phyloP scores from a whole-genome alignment of 306 rosid genomes.

The Quercus variabilis region DNA sequence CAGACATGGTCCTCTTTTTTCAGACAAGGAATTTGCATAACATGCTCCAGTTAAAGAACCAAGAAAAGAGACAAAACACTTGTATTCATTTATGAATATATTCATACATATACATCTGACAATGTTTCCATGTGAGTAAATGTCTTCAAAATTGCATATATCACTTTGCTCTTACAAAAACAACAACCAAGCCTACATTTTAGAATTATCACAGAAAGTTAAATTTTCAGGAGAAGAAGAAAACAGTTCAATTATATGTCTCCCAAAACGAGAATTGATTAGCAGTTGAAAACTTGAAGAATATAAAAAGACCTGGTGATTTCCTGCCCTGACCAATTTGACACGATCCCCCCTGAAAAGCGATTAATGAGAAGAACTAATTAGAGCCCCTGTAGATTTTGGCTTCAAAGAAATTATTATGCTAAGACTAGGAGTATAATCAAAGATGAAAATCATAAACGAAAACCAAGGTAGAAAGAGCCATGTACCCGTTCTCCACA shows the following conservation, averaged over 20 bases:
- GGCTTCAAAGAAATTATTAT: conserved; percentile 8
- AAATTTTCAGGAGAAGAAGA: not conserved
- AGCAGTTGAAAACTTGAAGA: not conserved
- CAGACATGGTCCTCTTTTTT: not conserved
- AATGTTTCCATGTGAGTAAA: not conserved
- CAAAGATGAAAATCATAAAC: not conserved
- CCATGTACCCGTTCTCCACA: conserved; percentile 77
- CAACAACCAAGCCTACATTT: not conserved
- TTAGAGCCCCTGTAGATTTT: conserved; percentile 16
- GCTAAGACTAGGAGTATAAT: not conserved
- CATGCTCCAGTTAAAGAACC: not conserved
- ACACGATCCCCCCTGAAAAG: conserved; percentile 74
- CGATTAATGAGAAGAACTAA: conserved; percentile 1
- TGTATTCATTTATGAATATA: not conserved
- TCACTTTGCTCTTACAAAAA: not conserved
- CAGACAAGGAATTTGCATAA: conserved; percentile 1
- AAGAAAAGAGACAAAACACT: not conserved
- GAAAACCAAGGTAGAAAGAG: conserved; percentile 26
- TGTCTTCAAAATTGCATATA: not conserved
- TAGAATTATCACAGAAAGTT: not conserved
- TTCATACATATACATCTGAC: not conserved
- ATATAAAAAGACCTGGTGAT: conserved; percentile 68
- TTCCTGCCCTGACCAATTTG: conserved; percentile 86
- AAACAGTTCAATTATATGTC: conserved; percentile 1
- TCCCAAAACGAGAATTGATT: not conserved